Conservation (phyloP, 257 asterid genomes). For the Agastache rugosa region DNA sequence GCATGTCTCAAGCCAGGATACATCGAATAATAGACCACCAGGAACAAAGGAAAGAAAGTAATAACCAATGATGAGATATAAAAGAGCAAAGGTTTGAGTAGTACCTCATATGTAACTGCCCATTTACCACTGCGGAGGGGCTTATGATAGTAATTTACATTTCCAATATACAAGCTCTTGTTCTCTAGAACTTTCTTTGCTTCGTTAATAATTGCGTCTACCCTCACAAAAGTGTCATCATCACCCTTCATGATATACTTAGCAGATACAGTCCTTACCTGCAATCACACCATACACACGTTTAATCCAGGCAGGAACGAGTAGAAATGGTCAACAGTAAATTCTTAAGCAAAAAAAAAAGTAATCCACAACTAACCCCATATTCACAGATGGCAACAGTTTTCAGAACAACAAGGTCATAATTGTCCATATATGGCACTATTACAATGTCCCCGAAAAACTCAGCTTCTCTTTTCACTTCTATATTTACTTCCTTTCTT, state of each 20-base stretch:
- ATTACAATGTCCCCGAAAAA: conserved; percentile 91
- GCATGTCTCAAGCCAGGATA: no score
- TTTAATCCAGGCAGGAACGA: background rate
- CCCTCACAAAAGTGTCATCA: conserved; percentile 91
- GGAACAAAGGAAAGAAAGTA: conserved; percentile 13
- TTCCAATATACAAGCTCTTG: conserved; percentile 80
- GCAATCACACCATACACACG: conserved; percentile 32
- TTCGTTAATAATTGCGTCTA: conserved; percentile 74
- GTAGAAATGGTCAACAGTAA: conserved; percentile 25
- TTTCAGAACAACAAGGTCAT: conserved; percentile 93
- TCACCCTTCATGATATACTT: conserved; percentile 91
- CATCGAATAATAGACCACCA: background rate
- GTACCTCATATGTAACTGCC: conserved; percentile 91
- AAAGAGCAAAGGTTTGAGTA: background rate
- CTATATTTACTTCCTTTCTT: conserved; percentile 77
- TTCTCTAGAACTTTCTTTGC: conserved; percentile 59
- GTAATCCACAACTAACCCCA: conserved; percentile 65
- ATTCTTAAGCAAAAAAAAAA: background rate
- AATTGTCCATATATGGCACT: conserved; percentile 92
- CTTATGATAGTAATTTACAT: conserved; percentile 82
- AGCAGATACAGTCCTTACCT: conserved; percentile 72
- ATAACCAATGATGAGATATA: conserved; percentile 5
- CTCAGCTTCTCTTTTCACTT: conserved; percentile 87
- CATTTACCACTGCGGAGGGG: conserved; percentile 95
- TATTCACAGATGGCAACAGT: conserved; percentile 93